phyloP scores from a whole-genome alignment of 176 grass and related monocot genomes.

The Bonia amplexicaulis region DNA sequence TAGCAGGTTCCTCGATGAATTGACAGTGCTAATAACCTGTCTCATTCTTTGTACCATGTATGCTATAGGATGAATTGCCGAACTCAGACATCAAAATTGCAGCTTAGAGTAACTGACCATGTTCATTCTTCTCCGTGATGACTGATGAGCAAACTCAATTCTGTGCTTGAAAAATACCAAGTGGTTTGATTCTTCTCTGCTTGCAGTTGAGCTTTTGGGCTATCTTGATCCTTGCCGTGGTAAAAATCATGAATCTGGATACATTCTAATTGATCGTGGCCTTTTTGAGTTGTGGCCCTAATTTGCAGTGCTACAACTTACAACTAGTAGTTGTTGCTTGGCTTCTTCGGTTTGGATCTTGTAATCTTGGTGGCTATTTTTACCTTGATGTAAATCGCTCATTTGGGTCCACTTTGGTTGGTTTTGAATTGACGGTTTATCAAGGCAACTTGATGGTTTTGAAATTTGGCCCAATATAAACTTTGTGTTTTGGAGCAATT shows the following conservation, averaged over 20 bases:
- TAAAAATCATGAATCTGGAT: background rate
- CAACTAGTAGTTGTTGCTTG: background rate
- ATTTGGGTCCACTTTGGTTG: background rate
- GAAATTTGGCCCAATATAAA: background rate
- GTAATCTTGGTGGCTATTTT: background rate
- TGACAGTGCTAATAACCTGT: background rate
- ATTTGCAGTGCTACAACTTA: background rate
- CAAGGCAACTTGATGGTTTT: background rate
- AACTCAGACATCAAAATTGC: background rate
- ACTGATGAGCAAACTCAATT: background rate
- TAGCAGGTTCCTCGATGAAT: constrained; percentile 8
- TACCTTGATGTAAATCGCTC: background rate
- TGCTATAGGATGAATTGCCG: constrained; percentile 24
- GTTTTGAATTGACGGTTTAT: background rate
- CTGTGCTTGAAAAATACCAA: background rate
- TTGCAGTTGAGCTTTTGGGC: background rate
- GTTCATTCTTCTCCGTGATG: background rate
- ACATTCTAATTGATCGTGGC: no score
- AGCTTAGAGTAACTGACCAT: background rate
- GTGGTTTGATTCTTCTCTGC: background rate
- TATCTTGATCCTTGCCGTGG: background rate
- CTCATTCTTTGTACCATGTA: constrained; percentile 31
- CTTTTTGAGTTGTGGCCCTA: no score
- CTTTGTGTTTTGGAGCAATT: background rate
- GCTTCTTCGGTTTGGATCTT: background rate